Evolutionary conservation across 768 basidiomycete species (phyloP), one percentile per base, ranked within the genome.

Genomic region (Crucibulum laeve): DNA sequence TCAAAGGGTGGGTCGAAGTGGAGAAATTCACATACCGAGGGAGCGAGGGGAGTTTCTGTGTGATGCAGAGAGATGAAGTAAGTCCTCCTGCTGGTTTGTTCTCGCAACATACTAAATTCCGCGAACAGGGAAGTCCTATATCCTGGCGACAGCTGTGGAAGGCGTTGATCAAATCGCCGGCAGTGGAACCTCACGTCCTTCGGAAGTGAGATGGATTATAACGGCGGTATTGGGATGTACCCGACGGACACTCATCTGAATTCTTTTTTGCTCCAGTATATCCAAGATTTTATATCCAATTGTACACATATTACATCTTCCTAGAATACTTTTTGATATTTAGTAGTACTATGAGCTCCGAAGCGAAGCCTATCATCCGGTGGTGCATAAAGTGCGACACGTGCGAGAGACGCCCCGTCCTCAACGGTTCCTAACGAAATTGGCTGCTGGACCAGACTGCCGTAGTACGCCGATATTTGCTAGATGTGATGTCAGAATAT

Each of bases 1-100:
- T 78, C 63, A 88, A 84, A 52, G 90, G 89, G 3, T 86, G 82
- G 80, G 73, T 89, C 3, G 75, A 80, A 39, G 65, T 90, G 4
- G 87, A 92, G 58, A 53, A 61, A 18, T 90, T 85, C 52, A 64
- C 46, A 11, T 70, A 74, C 53, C 56, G 61, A 5, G 76, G 71
- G 1, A 52, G 55, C 1, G 63, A 71, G 7, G 82, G 83, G 1
- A 79, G 80, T 39, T 87, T 87, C 56, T 80, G 82, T 43, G 56
- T 87, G 3, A 83, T 90, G 82, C 69, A 72, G 47, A 68, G 84
- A 42, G 84, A 88, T 48, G 71, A 75, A 61, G 86, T 84, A 48
- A 38, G 76, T 70, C 4, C 25, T 22, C n/a, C 13, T 45, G n/a
- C n/a, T n/a, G n/a, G n/a, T n/a, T n/a, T n/a, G n/a, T n/a, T n/a